Conservation (phyloP, 2,329 filamentous ascomycete genomes). For the Botrytis porri region DNA sequence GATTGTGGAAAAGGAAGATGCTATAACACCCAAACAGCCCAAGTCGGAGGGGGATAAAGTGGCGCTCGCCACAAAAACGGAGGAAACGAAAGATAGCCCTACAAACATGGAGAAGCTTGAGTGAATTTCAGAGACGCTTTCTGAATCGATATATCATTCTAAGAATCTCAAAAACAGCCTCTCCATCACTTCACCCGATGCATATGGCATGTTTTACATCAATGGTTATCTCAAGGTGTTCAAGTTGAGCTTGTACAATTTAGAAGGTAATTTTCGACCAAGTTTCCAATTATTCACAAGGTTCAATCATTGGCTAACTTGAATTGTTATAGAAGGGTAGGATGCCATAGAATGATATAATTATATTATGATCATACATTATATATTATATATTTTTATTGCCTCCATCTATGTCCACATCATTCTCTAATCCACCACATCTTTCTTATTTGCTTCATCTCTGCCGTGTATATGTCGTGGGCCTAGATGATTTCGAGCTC, state of each 20-base stretch:
- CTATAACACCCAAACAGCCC: neutral
- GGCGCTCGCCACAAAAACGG: neutral
- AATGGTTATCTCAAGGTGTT: neutral
- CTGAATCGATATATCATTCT: neutral
- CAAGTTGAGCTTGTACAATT: neutral
- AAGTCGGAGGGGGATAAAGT: neutral
- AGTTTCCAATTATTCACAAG: neutral
- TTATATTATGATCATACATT: neutral
- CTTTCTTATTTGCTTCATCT: neutral
- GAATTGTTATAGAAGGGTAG: neutral
- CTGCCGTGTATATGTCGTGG: no score
- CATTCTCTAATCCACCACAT: neutral
- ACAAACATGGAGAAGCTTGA: neutral
- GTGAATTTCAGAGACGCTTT: neutral
- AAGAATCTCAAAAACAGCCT: neutral
- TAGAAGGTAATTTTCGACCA: neutral
- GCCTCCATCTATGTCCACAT: neutral
- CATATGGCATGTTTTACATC: neutral
- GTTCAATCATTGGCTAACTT: neutral
- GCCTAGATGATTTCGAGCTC: neutral
- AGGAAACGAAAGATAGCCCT: neutral
- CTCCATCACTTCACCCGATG: neutral
- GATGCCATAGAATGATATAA: neutral
- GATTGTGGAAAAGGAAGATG: constrained; percentile 35
- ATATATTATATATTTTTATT: neutral